Base-by-base conservation (phyloP, 345 rosid species). In the Firmiana major region DNA sequence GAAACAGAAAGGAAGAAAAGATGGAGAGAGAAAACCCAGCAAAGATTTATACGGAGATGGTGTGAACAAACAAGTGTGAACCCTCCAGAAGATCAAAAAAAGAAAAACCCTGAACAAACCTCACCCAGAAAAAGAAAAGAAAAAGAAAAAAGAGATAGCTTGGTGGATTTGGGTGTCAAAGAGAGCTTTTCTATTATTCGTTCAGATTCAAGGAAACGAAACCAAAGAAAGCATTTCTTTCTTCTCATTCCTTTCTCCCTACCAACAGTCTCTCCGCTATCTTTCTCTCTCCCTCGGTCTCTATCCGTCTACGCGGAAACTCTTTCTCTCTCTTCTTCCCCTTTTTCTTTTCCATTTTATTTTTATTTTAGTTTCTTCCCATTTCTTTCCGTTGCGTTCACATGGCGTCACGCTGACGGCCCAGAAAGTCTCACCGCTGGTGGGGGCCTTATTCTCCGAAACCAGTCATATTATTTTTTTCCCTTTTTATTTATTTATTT, bases 291-390 rank as follows among this genome's bases (percentile, higher is more conserved):
- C 86, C 66, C 82, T 74, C 75, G 28, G 87, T 90, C 89, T 83
- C 78, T 84, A 92, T 91, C 97, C 86, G 87, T 91, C 87, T 80
- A 94, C 98, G 98, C 97, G 98, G 73, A 88, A 92, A 92, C 93
- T 75, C 66, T 58, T 69, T 64, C 74, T 77, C 70, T 74, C 60
- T 63, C 55, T 26, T 59, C 48, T 54, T 59, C 65, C 6, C 34
- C 11, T 6, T 42, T 38, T 70, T 57, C 6, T 42, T 38, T 70
- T 63, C 10, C 42, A 22, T 13, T 31, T 19, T 65, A 11, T 58
- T 43, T 38, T 60, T 2, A 38, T 16, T 24, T 64, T 71, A 58
- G 3, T 73, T 59, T 75, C 78, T 83, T 58, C 7, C 73, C 21
- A 19, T 75, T 62, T 46, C 83, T 82, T 82, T 85, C 77, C 83